Percentiles rank a stretch among this genome's conserved stretches.
These are phyloP conservation scores for Pyrenula aspistea DNA, from an alignment of 495 filamentous ascomycete species.

Conservation along the genomic window DNA sequence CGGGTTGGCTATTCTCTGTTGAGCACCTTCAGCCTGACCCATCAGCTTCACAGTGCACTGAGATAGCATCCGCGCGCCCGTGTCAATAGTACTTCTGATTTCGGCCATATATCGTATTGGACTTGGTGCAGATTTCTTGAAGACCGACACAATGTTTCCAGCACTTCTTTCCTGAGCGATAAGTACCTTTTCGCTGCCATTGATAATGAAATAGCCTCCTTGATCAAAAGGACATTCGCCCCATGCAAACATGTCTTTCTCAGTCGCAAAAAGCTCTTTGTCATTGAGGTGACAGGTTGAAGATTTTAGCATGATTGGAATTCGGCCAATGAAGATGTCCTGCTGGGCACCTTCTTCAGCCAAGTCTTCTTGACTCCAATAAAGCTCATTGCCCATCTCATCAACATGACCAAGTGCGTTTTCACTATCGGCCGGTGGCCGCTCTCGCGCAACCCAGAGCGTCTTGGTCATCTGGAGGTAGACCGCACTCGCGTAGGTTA, in stretches of 20 bases:
- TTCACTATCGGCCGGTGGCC: slow-evolving; percentile 41
- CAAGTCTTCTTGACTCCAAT: slow-evolving; percentile 39
- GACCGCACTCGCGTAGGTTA: slow-evolving; percentile 87
- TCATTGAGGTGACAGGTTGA: slow-evolving; percentile 81
- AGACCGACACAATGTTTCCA: slow-evolving; percentile 96
- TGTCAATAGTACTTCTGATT: slow-evolving; percentile 92
- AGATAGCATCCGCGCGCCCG: slow-evolving; percentile 86
- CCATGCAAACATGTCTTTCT: slow-evolving; percentile 69
- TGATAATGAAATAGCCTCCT: slow-evolving; percentile 98
- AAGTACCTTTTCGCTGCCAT: slow-evolving; percentile 97
- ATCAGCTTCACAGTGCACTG: slow-evolving; percentile 80
- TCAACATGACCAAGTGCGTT: slow-evolving; percentile 32
- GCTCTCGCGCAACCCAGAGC: slow-evolving; percentile 69
- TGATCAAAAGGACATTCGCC: slow-evolving; percentile 98
- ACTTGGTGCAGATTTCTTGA: slow-evolving; percentile 85
- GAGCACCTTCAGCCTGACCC: slow-evolving; percentile 65
- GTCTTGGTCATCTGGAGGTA: slow-evolving; percentile 75
- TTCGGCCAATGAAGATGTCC: slow-evolving; percentile 77
- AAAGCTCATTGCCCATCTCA: slow-evolving; percentile 30
- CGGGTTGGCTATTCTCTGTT: slow-evolving; percentile 63
- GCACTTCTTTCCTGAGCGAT: slow-evolving; percentile 96
- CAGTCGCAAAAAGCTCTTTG: slow-evolving; percentile 34
- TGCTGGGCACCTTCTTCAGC: slow-evolving; percentile 53
- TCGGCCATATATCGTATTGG: slow-evolving; percentile 87
- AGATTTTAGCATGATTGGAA: slow-evolving; percentile 96